Base-by-base conservation (phyloP, 345 rosid species). In the Diplotaxis tenuifolia region DNA sequence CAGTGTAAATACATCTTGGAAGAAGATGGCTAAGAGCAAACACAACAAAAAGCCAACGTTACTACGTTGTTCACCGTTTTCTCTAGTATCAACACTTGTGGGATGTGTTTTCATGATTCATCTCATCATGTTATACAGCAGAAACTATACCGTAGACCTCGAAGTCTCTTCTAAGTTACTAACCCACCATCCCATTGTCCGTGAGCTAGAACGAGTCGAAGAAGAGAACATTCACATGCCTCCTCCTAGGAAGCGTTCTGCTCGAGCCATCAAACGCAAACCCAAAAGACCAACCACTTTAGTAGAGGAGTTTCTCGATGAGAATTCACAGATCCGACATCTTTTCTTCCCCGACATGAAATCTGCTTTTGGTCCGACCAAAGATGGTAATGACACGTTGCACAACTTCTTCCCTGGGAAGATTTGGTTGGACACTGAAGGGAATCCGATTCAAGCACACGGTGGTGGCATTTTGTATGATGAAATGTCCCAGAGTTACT, bases 391-490 rank as follows among this genome's bases (percentile, higher is more conserved):
- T 58, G 81, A 83, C 18, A 86, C 87, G 77, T 80, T 49, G 56
- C 75, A 82, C 76, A 85, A 84, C 79, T 68, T 62, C 75, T 61
- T 73, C 29, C 99, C 97, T 0, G 96, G 91, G 18, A 90, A 79
- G 45, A 85, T 88, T 68, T 95, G 99, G 99, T 73, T 87, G 78
- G 99, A 95, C 69, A 92, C 96, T 0, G 96, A 95, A 53, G 96
- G 99, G 61, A 84, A 83, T 75, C 99, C 96, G 34, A 92, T 95
- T 76, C 99, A 95, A 83, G 96, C 96, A 19, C 99, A 92, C 55
- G 99, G 96, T 70, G 97, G 96, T 15, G 95, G 93, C 47, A 81
- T 91, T 59, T 62, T 94, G 28, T 89, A 80, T 47, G 96, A 94
- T 73, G 86, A 88, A 34, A 76, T 56, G 9, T 91, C 93, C 0